These are phyloP conservation scores for Fraxinus angustifolia DNA, from an alignment of 305 asterid genomes.

Conservation along the genomic window DNA sequence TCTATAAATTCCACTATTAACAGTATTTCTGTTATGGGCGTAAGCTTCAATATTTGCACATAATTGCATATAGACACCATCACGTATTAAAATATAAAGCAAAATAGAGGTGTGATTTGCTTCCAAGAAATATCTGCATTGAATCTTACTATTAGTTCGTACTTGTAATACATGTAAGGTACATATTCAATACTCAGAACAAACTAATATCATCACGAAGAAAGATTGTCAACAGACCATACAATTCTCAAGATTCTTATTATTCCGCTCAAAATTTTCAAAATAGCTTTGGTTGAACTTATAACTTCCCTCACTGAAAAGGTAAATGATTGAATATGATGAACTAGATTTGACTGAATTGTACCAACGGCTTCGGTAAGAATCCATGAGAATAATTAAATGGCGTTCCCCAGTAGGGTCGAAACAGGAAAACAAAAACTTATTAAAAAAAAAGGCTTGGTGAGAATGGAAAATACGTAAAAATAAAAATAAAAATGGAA, in stretches of 20 bases:
- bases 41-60: not conserved
- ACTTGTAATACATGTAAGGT: not conserved
- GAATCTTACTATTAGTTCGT: not conserved
- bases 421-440: not conserved
- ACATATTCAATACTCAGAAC: not conserved
- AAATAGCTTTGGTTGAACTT: not conserved
- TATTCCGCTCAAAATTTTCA: not conserved
- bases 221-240: not conserved
- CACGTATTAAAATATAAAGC: not conserved
- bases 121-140: not conserved
- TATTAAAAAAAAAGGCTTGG: not conserved
- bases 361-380: not conserved
- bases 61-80: not conserved
- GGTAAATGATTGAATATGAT: not conserved
- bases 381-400: not conserved
- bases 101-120: not conserved
- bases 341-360: not conserved
- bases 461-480: not conserved
- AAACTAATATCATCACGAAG: not conserved
- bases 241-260: not conserved
- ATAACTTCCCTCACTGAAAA: not conserved
- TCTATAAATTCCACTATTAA: not conserved
- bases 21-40: not conserved
- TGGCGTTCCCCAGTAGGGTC: not conserved
- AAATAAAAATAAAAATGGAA: not conserved